These are phyloP conservation scores for Microsporum ferrugineum DNA, from an alignment of 2,329 filamentous ascomycete species.

Conservation along the genomic window DNA sequence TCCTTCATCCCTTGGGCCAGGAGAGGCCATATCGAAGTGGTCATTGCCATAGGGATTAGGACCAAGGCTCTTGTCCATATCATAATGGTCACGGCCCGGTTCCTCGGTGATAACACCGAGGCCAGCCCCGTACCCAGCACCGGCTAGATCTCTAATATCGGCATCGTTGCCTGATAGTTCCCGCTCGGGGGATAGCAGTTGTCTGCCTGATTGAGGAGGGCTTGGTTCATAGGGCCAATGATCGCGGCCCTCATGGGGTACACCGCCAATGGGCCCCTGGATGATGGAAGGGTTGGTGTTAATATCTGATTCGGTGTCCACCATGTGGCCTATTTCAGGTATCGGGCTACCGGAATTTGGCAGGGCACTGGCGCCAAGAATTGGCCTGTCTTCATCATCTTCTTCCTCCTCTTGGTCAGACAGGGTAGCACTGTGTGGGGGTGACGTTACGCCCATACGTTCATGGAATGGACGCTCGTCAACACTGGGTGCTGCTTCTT, in stretches of 20 bases:
- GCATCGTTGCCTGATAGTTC: constrained; percentile 16
- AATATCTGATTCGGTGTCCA: constrained; percentile 48
- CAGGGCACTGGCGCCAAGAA: constrained; percentile 57
- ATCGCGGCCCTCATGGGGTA: constrained; percentile 37
- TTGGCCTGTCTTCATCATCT: constrained; percentile 33
- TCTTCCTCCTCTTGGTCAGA: constrained; percentile 21
- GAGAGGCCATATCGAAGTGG: constrained; percentile 40
- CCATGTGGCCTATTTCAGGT: constrained; percentile 61
- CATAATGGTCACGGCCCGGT: constrained; percentile 36
- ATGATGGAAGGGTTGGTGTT: constrained; percentile 78
- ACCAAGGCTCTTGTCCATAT: constrained; percentile 14
- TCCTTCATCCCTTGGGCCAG: constrained; percentile 68
- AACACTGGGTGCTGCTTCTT: constrained; percentile 26
- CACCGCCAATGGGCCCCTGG: constrained; percentile 56
- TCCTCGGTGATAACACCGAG: constrained; percentile 33
- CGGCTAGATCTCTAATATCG: constrained; percentile 4
- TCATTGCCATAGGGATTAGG: constrained; percentile 25
- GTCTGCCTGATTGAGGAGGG: constrained; percentile 33
- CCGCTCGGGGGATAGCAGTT: constrained; percentile 23
- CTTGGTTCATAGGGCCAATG: constrained; percentile 48
- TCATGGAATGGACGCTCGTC: constrained; percentile 31
- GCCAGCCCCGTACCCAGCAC: not conserved
- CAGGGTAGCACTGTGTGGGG: constrained; percentile 43
- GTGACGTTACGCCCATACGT: constrained; percentile 37
- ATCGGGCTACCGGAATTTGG: constrained; percentile 59